Evolutionary conservation across 2,329 filamentous ascomycete genomes (phyloP).

Genomic region (Neonectria punicea): DNA sequence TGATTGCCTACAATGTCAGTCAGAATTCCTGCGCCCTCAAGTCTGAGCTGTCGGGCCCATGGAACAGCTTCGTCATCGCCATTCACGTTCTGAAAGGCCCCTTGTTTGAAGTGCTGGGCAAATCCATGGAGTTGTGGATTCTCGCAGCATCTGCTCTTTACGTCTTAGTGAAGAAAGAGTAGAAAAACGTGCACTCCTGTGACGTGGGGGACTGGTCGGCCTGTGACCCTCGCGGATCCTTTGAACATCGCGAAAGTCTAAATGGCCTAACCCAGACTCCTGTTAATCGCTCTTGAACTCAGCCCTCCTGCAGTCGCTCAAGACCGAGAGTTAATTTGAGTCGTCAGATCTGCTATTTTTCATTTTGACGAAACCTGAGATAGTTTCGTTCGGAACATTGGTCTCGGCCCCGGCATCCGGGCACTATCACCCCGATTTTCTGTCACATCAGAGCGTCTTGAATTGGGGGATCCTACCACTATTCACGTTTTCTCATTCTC

Average conservation of each 20-base stretch:
- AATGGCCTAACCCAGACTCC: constrained; percentile 16
- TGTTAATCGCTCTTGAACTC: constrained; percentile 13
- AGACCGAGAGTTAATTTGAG: background rate
- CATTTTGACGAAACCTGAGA: background rate
- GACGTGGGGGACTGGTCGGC: constrained; percentile 12
- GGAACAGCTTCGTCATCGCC: constrained; percentile 11
- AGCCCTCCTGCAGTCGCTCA: background rate
- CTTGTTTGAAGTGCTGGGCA: constrained; percentile 1
- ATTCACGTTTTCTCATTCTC: background rate
- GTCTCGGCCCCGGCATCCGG: background rate
- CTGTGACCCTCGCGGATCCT: constrained; percentile 3
- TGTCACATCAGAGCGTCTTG: background rate
- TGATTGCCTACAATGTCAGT: constrained; percentile 22
- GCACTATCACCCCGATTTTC: background rate
- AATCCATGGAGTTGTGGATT: background rate
- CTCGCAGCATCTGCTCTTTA: background rate
- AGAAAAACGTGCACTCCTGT: constrained; percentile 1
- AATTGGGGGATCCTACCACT: background rate
- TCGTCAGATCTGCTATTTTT: background rate
- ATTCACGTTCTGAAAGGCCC: background rate
- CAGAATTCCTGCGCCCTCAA: constrained; percentile 21
- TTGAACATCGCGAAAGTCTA: constrained; percentile 17
- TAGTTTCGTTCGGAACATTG: background rate
- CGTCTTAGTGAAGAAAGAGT: background rate
- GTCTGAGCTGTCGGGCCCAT: constrained; percentile 13